These are phyloP conservation scores for Mycena olivaceomarginata DNA, from an alignment of 768 basidiomycete genomes.

Conservation along the genomic window DNA sequence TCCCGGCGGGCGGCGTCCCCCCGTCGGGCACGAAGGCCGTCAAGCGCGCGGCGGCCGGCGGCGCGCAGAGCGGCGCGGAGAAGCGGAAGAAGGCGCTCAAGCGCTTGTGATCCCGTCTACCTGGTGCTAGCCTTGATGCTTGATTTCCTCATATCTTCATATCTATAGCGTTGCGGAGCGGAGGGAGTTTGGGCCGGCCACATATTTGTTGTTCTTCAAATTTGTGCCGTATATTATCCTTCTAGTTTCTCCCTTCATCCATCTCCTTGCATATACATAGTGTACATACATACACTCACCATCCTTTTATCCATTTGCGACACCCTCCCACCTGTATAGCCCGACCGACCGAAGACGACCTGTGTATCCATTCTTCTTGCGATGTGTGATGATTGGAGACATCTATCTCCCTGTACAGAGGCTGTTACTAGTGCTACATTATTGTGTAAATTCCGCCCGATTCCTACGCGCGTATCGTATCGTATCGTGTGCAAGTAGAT, in stretches of 20 bases:
- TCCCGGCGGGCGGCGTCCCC: conserved; percentile 54
- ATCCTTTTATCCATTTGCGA: conserved; percentile 1
- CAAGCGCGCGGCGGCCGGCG: conserved; percentile 79
- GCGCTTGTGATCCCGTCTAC: conserved; percentile 68
- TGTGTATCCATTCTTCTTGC: not conserved
- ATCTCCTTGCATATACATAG: conserved; percentile 17
- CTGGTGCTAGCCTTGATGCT: too few relatives aligned
- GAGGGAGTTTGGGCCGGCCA: conserved; percentile 11
- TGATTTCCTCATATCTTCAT: conserved; percentile 22
- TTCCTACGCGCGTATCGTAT: not conserved
- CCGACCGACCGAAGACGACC: conserved; percentile 18
- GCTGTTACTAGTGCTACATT: conserved; percentile 37
- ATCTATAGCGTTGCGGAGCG: conserved; percentile 29
- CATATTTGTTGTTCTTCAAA: not conserved
- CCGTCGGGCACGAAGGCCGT: conserved; percentile 74
- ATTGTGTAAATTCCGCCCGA: conserved; percentile 15
- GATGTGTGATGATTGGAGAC: not conserved
- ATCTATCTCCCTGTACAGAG: conserved; percentile 16
- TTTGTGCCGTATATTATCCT: conserved; percentile 25
- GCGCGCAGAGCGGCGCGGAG: conserved; percentile 74
- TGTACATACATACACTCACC: not conserved
- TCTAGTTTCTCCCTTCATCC: not conserved
- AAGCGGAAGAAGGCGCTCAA: conserved; percentile 94
- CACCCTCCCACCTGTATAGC: conserved; percentile 17
- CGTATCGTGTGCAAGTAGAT: not conserved